Evolutionary conservation across 2,329 filamentous ascomycete species (phyloP).

Genomic region (Ascochyta koolunga): DNA sequence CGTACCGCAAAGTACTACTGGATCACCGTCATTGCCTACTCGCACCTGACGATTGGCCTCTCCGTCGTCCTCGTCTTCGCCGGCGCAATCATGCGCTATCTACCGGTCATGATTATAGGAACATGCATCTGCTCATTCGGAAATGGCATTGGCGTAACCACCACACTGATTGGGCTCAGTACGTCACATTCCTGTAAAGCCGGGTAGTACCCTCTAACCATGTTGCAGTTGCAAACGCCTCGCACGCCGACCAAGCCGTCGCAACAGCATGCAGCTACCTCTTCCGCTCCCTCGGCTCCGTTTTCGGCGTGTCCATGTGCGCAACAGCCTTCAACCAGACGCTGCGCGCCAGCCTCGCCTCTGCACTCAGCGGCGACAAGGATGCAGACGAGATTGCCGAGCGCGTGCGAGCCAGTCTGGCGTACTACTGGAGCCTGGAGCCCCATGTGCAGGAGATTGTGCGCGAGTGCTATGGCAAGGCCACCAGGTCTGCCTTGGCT

Average conservation of each 20-base stretch:
- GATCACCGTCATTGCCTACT: conserved; percentile 66
- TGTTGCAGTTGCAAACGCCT: conserved; percentile 67
- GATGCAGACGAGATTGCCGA: conserved; percentile 71
- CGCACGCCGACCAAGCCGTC: conserved; percentile 71
- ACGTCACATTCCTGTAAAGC: conserved; percentile 34
- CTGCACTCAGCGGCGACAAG: conserved; percentile 61
- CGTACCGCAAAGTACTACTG: conserved; percentile 74
- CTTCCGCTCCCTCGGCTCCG: conserved; percentile 74
- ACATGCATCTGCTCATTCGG: conserved; percentile 61
- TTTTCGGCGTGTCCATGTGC: conserved; percentile 70
- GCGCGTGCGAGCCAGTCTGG: conserved; percentile 71
- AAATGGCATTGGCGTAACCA: conserved; percentile 69
- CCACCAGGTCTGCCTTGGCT: conserved; percentile 59
- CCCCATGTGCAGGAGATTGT: conserved; percentile 66
- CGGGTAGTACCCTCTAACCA: neutral
- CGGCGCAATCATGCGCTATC: conserved; percentile 58
- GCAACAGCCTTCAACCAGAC: conserved; percentile 75
- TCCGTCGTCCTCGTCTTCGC: conserved; percentile 63
- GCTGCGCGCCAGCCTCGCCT: conserved; percentile 63
- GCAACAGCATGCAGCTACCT: conserved; percentile 81
- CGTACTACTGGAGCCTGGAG: conserved; percentile 70
- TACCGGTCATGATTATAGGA: conserved; percentile 61
- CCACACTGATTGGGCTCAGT: conserved; percentile 71
- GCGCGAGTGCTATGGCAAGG: conserved; percentile 68
- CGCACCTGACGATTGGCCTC: conserved; percentile 60